phyloP scores from a whole-genome alignment of 768 basidiomycete genomes.

The Hebeloma cylindrosporum region DNA sequence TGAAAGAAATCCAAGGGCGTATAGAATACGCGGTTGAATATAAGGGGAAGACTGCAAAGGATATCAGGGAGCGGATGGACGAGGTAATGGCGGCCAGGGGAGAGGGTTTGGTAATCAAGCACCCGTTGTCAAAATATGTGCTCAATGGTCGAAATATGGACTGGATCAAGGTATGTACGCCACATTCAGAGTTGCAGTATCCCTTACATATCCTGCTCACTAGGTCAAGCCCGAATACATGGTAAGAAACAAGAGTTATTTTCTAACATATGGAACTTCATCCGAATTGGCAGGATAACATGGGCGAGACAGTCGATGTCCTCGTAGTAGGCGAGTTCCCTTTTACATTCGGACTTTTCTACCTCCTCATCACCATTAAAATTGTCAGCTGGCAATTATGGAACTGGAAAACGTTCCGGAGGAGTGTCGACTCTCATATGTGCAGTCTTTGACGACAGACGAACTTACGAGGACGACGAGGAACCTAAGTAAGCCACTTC shows the following conservation, averaged over 20 bases:
- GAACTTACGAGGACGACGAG: constrained; percentile 52
- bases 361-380: constrained; percentile 1
- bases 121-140: constrained; percentile 74
- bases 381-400: constrained; percentile 79
- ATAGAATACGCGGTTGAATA: constrained; percentile 77
- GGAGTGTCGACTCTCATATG: constrained; percentile 89
- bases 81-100: constrained; percentile 82
- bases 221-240: constrained; percentile 88
- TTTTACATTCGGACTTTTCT: background rate
- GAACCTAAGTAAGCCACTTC: constrained; percentile 55
- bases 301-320: constrained; percentile 92
- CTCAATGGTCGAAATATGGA: constrained; percentile 86
- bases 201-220: background rate
- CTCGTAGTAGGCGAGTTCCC: constrained; percentile 81
- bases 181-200: no score
- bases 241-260: constrained; percentile 55
- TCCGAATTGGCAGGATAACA: constrained; percentile 59
- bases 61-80: constrained; percentile 80
- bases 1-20: constrained; percentile 71
- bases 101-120: constrained; percentile 93
- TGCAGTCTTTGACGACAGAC: constrained; percentile 80
- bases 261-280: background rate
- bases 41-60: constrained; percentile 75
- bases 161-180: constrained; percentile 89
- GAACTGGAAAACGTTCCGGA: constrained; percentile 81